Conservation (phyloP, 108 stramenopile genomes). For the Fragilariopsis cylindrus region DNA sequence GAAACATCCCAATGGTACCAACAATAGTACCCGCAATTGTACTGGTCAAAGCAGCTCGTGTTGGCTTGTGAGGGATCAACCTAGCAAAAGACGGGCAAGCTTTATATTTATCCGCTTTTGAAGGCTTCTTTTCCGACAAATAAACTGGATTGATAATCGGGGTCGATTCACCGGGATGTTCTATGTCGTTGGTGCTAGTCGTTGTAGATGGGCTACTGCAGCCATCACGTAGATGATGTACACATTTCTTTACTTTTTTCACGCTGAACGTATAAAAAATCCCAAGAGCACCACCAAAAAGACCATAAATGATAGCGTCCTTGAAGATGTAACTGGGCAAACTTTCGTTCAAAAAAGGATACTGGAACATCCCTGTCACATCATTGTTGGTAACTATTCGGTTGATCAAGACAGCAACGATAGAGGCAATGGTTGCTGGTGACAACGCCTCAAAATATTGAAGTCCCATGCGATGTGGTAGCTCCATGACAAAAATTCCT, state of each 20-base stretch:
- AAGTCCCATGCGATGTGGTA: slow-evolving; percentile 67
- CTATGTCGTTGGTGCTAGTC: neutral
- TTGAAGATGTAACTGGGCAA: slow-evolving; percentile 53
- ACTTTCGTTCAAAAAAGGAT: slow-evolving; percentile 47
- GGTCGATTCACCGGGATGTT: slow-evolving; percentile 13
- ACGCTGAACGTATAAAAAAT: slow-evolving; percentile 38
- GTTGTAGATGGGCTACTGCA: slow-evolving; percentile 7
- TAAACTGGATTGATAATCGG: slow-evolving; percentile 11
- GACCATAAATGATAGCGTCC: slow-evolving; percentile 54
- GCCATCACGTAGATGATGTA: slow-evolving; percentile 42
- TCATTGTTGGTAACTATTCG: slow-evolving; percentile 50
- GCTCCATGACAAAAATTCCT: slow-evolving; percentile 62
- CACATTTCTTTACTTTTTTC: slow-evolving; percentile 30
- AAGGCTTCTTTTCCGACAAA: neutral
- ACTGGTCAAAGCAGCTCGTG: slow-evolving; percentile 49
- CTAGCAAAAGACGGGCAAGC: slow-evolving; percentile 12
- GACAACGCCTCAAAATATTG: slow-evolving; percentile 70
- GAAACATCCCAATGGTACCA: slow-evolving; percentile 50
- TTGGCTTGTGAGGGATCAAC: slow-evolving; percentile 33
- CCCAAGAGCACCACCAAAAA: slow-evolving; percentile 52
- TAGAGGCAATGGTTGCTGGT: slow-evolving; percentile 55
- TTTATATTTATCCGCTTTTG: neutral
- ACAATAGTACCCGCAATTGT: slow-evolving; percentile 41
- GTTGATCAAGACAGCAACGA: slow-evolving; percentile 60
- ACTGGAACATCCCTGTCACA: slow-evolving; percentile 56